Percentiles rank a stretch among this genome's conserved stretches.
Conservation (phyloP, 441 rosid species). For the Erysimum pusillum region DNA sequence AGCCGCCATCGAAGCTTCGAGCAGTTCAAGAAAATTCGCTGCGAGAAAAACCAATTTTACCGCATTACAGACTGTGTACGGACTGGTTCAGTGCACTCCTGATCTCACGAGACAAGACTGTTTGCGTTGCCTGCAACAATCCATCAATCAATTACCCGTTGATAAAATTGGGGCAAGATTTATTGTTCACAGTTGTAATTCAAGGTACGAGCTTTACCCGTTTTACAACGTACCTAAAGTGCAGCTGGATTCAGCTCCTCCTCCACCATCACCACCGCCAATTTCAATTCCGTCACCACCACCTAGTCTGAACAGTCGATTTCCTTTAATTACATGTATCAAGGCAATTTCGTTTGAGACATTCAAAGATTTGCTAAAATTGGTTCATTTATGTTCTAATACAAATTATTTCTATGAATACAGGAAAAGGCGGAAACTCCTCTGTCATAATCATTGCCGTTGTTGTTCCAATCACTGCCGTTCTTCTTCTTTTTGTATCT, state of each 20-base stretch:
- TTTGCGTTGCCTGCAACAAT: slow-evolving; percentile 6
- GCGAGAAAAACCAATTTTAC: neutral
- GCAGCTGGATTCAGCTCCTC: too few species aligned
- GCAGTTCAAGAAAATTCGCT: neutral
- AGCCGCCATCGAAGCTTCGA: neutral
- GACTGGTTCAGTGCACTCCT: slow-evolving; percentile 37
- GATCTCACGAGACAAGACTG: slow-evolving; percentile 31
- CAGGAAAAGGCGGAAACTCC: slow-evolving; percentile 16
- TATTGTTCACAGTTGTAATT: too few species aligned
- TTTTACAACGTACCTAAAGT: slow-evolving; percentile 37
- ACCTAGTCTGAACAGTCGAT: too few species aligned
- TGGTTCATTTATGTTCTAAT: too few species aligned
- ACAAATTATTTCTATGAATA: too few species aligned
- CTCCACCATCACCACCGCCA: too few species aligned
- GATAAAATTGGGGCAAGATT: slow-evolving; percentile 16
- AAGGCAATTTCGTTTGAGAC: too few species aligned
- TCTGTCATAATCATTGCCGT: neutral
- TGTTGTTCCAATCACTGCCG: neutral
- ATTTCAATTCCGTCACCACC: neutral
- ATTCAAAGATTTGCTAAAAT: too few species aligned
- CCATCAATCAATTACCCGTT: neutral
- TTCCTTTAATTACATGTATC: too few species aligned
- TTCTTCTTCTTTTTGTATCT: slow-evolving; percentile 8
- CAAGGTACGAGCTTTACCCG: neutral
- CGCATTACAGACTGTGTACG: neutral